Conservation (phyloP, 2,329 filamentous ascomycete genomes). For the Botrytis galanthina region DNA sequence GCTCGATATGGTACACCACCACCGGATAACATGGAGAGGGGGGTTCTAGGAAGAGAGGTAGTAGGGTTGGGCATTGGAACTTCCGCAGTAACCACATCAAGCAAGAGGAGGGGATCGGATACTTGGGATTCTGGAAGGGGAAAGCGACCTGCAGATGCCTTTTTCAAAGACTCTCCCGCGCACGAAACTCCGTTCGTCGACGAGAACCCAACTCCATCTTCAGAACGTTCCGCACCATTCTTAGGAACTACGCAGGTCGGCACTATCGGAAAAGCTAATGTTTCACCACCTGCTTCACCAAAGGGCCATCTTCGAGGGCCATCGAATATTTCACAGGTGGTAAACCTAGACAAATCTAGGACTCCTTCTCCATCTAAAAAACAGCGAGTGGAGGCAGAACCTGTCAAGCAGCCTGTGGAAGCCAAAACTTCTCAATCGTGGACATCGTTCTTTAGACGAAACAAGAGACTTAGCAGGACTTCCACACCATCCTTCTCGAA, state of each 20-base stretch:
- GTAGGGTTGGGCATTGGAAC: constrained; percentile 56
- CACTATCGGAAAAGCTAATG: constrained; percentile 47
- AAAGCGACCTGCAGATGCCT: constrained; percentile 35
- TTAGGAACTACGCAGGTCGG: constrained; percentile 49
- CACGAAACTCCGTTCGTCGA: constrained; percentile 16
- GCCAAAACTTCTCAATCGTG: constrained; percentile 54
- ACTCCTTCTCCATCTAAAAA: constrained; percentile 47
- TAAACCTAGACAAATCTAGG: constrained; percentile 41
- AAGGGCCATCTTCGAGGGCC: constrained; percentile 42
- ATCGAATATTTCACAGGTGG: constrained; percentile 53
- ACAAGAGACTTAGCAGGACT: constrained; percentile 52
- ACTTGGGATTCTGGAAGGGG: constrained; percentile 39
- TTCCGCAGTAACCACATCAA: constrained; percentile 57
- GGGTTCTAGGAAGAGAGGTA: constrained; percentile 58
- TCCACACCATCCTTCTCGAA: constrained; percentile 78
- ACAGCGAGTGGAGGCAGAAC: constrained; percentile 19
- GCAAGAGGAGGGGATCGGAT: constrained; percentile 49
- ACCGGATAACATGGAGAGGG: constrained; percentile 57
- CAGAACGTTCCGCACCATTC: constrained; percentile 39
- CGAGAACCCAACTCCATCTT: constrained; percentile 30
- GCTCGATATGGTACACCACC: constrained; percentile 50
- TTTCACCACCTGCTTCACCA: constrained; percentile 47
- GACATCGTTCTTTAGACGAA: constrained; percentile 67
- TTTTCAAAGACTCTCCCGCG: constrained; percentile 27
- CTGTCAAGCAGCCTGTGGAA: constrained; percentile 50